phyloP scores from a whole-genome alignment of 495 filamentous ascomycete species.

The Choiromyces venosus region DNA sequence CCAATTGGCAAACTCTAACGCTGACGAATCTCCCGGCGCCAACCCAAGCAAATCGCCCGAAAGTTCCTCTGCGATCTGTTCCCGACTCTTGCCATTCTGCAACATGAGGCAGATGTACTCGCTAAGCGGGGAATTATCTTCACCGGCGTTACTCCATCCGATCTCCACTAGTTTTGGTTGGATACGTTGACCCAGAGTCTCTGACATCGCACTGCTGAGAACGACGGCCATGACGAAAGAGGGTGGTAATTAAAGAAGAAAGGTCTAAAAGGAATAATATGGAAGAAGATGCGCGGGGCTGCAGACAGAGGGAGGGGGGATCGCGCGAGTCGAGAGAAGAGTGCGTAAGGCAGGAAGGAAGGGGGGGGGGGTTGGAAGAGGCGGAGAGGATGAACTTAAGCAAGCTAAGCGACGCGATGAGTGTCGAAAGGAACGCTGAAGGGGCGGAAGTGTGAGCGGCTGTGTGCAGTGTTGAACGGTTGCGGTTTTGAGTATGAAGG shows the following conservation, averaged over 20 bases:
- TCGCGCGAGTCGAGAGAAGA: background rate
- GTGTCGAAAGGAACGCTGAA: slow-evolving; percentile 6
- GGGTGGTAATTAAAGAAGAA: background rate
- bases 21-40: slow-evolving; percentile 72
- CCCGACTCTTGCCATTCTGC: slow-evolving; percentile 83
- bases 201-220: slow-evolving; percentile 70
- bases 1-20: slow-evolving; percentile 81
- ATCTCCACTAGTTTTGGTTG: slow-evolving; percentile 93
- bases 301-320: background rate
- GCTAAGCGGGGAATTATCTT: slow-evolving; percentile 75
- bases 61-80: slow-evolving; percentile 82
- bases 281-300: slow-evolving; percentile 3
- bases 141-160: slow-evolving; percentile 75
- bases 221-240: slow-evolving; percentile 57
- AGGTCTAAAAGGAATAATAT: background rate
- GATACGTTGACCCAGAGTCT: slow-evolving; percentile 69
- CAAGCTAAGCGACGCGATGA: slow-evolving; percentile 8
- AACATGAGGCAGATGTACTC: slow-evolving; percentile 98
- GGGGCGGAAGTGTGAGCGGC: slow-evolving; percentile 1
- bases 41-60: slow-evolving; percentile 81
- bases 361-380: background rate
- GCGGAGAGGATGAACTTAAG: slow-evolving; percentile 19
- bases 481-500: slow-evolving; percentile 13
- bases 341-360: background rate
- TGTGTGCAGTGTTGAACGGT: slow-evolving; percentile 6